Conservation (phyloP, 495 filamentous ascomycete genomes). For the Eremomyces bilateralis region DNA sequence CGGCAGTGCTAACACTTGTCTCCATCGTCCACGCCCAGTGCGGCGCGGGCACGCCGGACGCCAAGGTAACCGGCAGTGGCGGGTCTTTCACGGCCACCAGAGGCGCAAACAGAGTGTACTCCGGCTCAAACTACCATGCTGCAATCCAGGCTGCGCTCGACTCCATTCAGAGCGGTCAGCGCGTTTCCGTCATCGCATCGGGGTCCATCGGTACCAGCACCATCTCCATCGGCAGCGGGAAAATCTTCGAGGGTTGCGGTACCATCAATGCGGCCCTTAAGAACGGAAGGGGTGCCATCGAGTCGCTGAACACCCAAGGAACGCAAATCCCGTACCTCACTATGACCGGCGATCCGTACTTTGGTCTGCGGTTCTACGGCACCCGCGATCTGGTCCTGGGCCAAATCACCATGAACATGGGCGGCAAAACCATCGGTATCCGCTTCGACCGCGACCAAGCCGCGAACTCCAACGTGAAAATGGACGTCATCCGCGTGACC, state of each 20-base stretch:
- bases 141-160: too few species aligned
- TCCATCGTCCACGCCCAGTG: too few species aligned
- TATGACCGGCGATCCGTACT: constrained; percentile 26
- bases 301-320: constrained; percentile 16
- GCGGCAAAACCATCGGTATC: constrained; percentile 24
- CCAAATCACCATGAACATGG: constrained; percentile 23
- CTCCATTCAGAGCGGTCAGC: too few species aligned
- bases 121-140: too few species aligned
- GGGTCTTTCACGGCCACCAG: too few species aligned
- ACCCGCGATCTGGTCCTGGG: constrained; percentile 19
- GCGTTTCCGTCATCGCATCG: too few species aligned
- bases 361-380: constrained; percentile 25
- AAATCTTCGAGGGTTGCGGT: constrained; percentile 27
- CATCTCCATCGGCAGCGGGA: constrained; percentile 23
- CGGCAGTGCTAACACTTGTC: too few species aligned
- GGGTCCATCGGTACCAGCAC: too few species aligned
- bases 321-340: constrained; percentile 24
- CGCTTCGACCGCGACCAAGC: constrained; percentile 25
- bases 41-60: too few species aligned
- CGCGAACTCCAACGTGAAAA: constrained; percentile 22
- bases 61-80: too few species aligned
- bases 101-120: too few species aligned
- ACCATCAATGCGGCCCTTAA: constrained; percentile 23
- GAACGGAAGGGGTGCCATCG: constrained; percentile 23
- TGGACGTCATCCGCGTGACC: constrained; percentile 23